phyloP scores from a whole-genome alignment of 345 rosid species.

The Aurinia saxatilis region DNA sequence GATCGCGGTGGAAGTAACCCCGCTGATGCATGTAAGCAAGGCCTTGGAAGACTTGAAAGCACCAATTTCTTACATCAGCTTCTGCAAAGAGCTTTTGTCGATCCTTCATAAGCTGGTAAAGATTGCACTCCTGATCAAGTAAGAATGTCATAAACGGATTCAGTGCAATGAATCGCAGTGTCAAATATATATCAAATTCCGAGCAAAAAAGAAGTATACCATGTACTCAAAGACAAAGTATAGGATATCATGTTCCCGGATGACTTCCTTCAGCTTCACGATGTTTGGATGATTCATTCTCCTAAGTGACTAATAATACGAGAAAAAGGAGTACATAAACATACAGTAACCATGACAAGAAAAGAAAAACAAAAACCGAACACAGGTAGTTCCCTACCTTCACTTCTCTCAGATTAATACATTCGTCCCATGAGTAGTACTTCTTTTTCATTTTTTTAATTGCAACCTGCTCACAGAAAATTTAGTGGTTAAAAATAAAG shows the following conservation, averaged over 20 bases:
- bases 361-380: not conserved
- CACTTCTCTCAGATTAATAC: slow-evolving; percentile 89
- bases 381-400: slow-evolving; percentile 43
- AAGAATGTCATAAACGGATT: slow-evolving; percentile 6
- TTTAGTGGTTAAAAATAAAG: not conserved
- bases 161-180: not conserved
- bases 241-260: slow-evolving; percentile 79
- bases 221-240: slow-evolving; percentile 93
- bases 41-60: slow-evolving; percentile 95
- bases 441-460: slow-evolving; percentile 96
- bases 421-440: slow-evolving; percentile 91
- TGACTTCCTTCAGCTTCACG: slow-evolving; percentile 93
- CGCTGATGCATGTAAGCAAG: slow-evolving; percentile 90
- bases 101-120: slow-evolving; percentile 93
- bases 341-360: not conserved
- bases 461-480: slow-evolving; percentile 57
- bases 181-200: not conserved
- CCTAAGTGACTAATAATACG: slow-evolving; percentile 60
- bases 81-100: slow-evolving; percentile 68
- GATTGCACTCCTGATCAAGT: slow-evolving; percentile 67
- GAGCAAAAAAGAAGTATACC: slow-evolving; percentile 42
- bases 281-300: slow-evolving; percentile 92
- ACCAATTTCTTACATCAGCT: slow-evolving; percentile 80
- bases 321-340: not conserved
- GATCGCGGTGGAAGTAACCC: slow-evolving; percentile 97